Base-by-base conservation (phyloP, 768 basidiomycete species). In the Russula lepida region DNA sequence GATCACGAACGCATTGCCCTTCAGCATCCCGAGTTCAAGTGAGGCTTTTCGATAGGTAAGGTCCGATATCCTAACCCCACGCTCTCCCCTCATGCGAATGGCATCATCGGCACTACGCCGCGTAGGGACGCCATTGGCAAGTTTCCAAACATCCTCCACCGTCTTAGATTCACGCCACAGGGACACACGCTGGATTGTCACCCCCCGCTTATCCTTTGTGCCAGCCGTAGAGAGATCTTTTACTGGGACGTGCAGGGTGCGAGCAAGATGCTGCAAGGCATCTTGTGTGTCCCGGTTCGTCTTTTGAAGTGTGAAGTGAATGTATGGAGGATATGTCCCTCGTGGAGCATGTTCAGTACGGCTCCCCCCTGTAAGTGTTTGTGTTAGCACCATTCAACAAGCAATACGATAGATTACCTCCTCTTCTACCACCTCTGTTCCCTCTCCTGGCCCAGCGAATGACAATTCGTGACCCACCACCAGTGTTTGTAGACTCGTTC, bases 281-380 rank as follows among this genome's bases (percentile, higher is more conserved):
- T 98, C 97, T 69, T 97, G 94, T 3, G 93, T 97, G 69, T 99
- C 97, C 47, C 97, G 86, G 70, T 99, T 99, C 23, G 94, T 91
- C 74, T 99, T 99, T 70, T 95, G 94, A 35, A 99, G 75, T 1
- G 92, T 97, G 72, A 98, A 97, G 70, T 98, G 94, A 64, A 98
- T 92, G 70, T 89, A 99, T 0, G 88, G 89, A 60, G 89, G 89
- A 65, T 83, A 88, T 25, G 78, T 81, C 25, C 85, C 85, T 46
- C 88, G 81, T 48, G 81, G 76, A 27, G 75, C 68, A 44, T 80
- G 79, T 55, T 77, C 77, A 23, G 76, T 74, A 66, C 72, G 68
- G 44, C 67, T 71, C 65, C 56, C 62, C 54, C 30, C 33, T 54
- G 37, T n/a, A 32, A 7, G 17, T 33, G 65, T n/a, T 27, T 41